These are phyloP conservation scores for Salvia sclarea DNA, from an alignment of 305 asterid species.

Conservation along the genomic window DNA sequence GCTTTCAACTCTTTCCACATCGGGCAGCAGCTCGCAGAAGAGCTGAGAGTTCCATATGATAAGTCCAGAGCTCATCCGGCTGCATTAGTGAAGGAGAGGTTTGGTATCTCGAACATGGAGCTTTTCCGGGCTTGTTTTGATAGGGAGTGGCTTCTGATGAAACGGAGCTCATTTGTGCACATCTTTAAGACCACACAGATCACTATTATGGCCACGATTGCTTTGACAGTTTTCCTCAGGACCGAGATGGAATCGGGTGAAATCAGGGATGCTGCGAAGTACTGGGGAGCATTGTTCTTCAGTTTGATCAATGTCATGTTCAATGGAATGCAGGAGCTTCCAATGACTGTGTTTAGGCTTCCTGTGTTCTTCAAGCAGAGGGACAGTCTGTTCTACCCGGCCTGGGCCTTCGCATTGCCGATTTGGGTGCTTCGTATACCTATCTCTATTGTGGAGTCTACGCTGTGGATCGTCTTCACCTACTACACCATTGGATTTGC, in stretches of 20 bases:
- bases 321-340: slow-evolving; percentile 73
- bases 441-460: slow-evolving; percentile 56
- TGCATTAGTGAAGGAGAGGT: slow-evolving; percentile 48
- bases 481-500: slow-evolving; percentile 85
- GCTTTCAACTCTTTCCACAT: slow-evolving; percentile 37
- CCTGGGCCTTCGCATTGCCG: slow-evolving; percentile 89
- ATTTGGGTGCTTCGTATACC: slow-evolving; percentile 74
- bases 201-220: slow-evolving; percentile 63
- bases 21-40: slow-evolving; percentile 34
- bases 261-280: slow-evolving; percentile 46
- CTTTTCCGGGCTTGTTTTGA: slow-evolving; percentile 45
- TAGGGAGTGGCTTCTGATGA: slow-evolving; percentile 50
- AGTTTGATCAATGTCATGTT: slow-evolving; percentile 78
- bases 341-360: slow-evolving; percentile 71
- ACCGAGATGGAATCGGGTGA: slow-evolving; percentile 44
- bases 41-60: slow-evolving; percentile 42
- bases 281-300: slow-evolving; percentile 75
- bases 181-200: slow-evolving; percentile 63
- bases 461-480: slow-evolving; percentile 62
- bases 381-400: slow-evolving; percentile 65
- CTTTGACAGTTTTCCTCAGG: slow-evolving; percentile 49
- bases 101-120: slow-evolving; percentile 43
- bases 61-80: slow-evolving; percentile 45
- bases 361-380: slow-evolving; percentile 86
- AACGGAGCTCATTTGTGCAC: slow-evolving; percentile 44